Conservation (phyloP, 2,329 filamentous ascomycete species). For the Colletotrichum lentis region DNA sequence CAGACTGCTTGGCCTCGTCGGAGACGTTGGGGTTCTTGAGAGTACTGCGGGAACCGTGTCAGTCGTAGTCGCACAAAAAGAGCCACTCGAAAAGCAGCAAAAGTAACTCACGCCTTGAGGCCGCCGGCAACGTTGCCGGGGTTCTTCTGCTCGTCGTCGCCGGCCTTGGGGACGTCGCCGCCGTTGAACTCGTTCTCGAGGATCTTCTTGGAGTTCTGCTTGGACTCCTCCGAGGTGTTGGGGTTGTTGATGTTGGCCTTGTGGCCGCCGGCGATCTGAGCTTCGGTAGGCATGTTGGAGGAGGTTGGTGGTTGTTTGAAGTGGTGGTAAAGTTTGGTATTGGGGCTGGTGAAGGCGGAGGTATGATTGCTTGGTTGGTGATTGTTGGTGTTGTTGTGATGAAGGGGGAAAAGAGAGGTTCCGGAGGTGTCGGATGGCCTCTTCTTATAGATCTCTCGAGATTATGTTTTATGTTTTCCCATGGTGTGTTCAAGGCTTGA, state of each 20-base stretch:
- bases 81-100: neutral
- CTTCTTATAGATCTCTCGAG: constrained; percentile 34
- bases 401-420: neutral
- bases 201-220: constrained; percentile 62
- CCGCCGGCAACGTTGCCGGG: constrained; percentile 62
- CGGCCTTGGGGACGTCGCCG: constrained; percentile 48
- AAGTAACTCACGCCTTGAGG: constrained; percentile 57
- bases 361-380: neutral
- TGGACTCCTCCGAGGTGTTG: constrained; percentile 63
- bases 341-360: neutral
- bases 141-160: constrained; percentile 57
- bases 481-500: neutral
- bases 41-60: constrained; percentile 46
- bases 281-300: constrained; percentile 57
- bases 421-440: constrained; percentile 1
- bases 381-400: constrained; percentile 27
- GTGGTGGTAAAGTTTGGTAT: neutral
- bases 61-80: neutral
- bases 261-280: constrained; percentile 64
- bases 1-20: constrained; percentile 63
- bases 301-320: neutral
- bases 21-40: constrained; percentile 66
- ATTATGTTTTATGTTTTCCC: too few relatives aligned
- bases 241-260: constrained; percentile 67
- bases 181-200: constrained; percentile 60